Base-by-base conservation (phyloP, 148 eudicot species). In the Arbutus unedo region DNA sequence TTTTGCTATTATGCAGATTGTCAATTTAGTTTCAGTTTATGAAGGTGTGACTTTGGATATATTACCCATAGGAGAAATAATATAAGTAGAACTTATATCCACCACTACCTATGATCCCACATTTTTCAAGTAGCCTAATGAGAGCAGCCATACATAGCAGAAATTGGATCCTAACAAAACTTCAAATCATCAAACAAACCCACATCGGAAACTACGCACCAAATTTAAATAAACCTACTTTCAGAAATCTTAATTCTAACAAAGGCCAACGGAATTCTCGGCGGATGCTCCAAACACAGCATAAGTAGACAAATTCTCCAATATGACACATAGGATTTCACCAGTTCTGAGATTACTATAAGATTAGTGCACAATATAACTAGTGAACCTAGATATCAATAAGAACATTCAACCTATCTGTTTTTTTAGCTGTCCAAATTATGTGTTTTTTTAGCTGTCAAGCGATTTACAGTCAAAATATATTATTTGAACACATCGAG, bases 331-430 rank as follows among this genome's bases (percentile, higher is more conserved):
- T 74, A 4, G 56, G 77, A 74, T 74, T 74, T 64, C 77, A 48
- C 38, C 13, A 48, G 76, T 3, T 10, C 14, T 74, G 56, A 10
- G 16, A 21, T 47, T 73, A 73, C 10, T 45, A 45, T n/a, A 48
- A 74, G 54, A 74, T 48, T 47, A 48, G 76, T 73, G 51, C 50
- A 73, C 14, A 74, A 74, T 19, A 45, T 74, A 47, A 74, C 53
- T 23, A 50, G 51, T 66, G 43, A 43, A 48, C 21, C 41, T 21
- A 74, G 78, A 74, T 74, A 21, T 74, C 38, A 49, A n/a, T 13
- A 11, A 8, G 14, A 53, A 53, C 11, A 13, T 53, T 15, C 16
- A 53, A 53, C 16, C 3, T 2, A 53, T 13, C 56, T 9, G 56
- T 15, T 15, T n/a, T n/a, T n/a, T n/a, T n/a, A n/a, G n/a, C n/a